Evolutionary conservation across 2,329 filamentous ascomycete species (phyloP).

Genomic region (Diaporthe capsici): DNA sequence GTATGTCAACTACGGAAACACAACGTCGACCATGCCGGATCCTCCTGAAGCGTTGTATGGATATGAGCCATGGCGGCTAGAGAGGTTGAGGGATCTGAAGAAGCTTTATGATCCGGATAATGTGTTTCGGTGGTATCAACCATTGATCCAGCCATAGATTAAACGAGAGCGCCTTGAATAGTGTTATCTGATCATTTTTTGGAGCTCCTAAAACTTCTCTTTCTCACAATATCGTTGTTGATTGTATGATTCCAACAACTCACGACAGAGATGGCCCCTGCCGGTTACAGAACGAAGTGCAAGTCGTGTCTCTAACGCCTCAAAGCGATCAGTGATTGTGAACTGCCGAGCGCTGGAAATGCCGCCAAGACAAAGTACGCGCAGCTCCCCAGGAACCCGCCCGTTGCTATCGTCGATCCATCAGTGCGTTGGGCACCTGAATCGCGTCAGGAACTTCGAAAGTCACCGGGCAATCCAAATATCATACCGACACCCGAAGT

Average conservation of each 20-base stretch:
- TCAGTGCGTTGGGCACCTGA: neutral
- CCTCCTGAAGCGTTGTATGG: constrained; percentile 23
- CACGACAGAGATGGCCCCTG: too few relatives aligned
- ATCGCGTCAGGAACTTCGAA: neutral
- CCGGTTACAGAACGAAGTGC: too few relatives aligned
- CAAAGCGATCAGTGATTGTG: too few relatives aligned
- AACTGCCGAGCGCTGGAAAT: neutral
- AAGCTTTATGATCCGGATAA: neutral
- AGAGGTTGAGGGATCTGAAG: constrained; percentile 13
- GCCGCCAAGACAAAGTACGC: neutral
- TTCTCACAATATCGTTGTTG: neutral
- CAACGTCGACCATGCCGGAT: constrained; percentile 15
- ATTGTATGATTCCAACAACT: too few relatives aligned
- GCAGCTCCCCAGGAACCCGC: neutral
- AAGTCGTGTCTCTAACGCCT: too few relatives aligned
- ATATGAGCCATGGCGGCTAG: constrained; percentile 18
- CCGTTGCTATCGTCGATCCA: neutral
- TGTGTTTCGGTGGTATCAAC: constrained; percentile 29
- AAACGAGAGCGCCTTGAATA: neutral
- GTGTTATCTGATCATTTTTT: neutral
- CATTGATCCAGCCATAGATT: neutral
- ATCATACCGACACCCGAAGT: neutral
- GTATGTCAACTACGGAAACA: constrained; percentile 31
- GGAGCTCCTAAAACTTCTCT: neutral
- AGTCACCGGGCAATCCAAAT: neutral